Evolutionary conservation across 2,329 filamentous ascomycete species (phyloP), one percentile per base, ranked within the genome.

Genomic region (Fusarium sp.): DNA sequence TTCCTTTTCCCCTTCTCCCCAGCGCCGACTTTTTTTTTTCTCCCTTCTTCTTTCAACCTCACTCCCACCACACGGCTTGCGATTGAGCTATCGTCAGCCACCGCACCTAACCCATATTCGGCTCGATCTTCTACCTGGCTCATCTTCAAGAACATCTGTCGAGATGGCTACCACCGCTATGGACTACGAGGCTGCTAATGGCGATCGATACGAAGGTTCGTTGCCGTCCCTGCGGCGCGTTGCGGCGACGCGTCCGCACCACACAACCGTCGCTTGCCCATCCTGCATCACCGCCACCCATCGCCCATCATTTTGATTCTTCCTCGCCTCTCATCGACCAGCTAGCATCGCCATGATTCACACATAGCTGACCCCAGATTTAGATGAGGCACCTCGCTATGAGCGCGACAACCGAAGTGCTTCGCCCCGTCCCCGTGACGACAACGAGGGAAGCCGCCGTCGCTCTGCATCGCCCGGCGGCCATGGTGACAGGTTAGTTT

Each of bases 101-200:
- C 64, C 65, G 65, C 74, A 72, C 63, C 67, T 71, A 58, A 52
- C 47, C 68, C 68, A 72, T 61, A 62, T 45, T 40, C 56, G 67
- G 74, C 69, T 68, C 58, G 71, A 69, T 70, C 67, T 66, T 66
- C 59, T 59, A 57, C 64, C 57, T 56, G 60, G 58, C 24, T 35
- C 76, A 56, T 56, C 63, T 66, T 61, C 59, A 52, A 62, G 64
- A 60, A 67, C 57, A 60, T 64, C 34, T 66, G 58, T 67, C 68
- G 81, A 74, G 75, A 91, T 91, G 89, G 89, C 89, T 66, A 91
- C 90, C 73, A 90, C 89, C 47, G 88, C 90, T 75, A 93, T 93
- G 91, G 91, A 93, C 80, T 93, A 93, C 82, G 91, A 93, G 82
- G 89, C 89, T 80, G 89, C 90, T 74, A 91, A 90, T 79, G 90